Evolutionary conservation across 2,329 filamentous ascomycete genomes (phyloP).

Genomic region (Trichophyton equinum): DNA sequence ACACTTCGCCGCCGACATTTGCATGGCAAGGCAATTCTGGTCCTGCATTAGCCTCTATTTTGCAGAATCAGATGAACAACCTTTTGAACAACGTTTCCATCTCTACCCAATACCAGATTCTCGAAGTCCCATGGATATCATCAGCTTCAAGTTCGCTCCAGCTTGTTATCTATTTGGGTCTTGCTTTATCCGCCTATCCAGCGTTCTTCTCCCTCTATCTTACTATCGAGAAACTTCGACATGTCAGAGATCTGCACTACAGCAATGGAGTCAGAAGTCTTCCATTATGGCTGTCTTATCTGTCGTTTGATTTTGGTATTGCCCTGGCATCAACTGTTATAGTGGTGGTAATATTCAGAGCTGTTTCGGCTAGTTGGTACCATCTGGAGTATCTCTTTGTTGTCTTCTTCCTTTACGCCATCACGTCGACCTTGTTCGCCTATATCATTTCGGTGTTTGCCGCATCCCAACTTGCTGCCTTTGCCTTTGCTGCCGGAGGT

Average conservation of each 20-base stretch:
- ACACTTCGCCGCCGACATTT: constrained; percentile 48
- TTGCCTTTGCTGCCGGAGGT: constrained; percentile 66
- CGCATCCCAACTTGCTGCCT: constrained; percentile 67
- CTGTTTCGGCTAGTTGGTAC: constrained; percentile 55
- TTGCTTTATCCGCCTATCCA: constrained; percentile 66
- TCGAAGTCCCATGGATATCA: constrained; percentile 61
- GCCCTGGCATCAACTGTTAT: constrained; percentile 55
- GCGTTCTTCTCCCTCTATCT: constrained; percentile 83
- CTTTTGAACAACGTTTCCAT: constrained; percentile 57
- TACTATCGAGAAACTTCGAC: constrained; percentile 65
- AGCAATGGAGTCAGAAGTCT: constrained; percentile 76
- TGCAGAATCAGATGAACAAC: constrained; percentile 55
- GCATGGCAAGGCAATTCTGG: constrained; percentile 53
- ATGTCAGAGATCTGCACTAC: constrained; percentile 76
- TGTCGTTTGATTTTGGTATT: constrained; percentile 65
- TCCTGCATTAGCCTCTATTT: constrained; percentile 40
- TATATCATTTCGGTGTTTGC: constrained; percentile 75
- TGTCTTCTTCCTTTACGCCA: constrained; percentile 66
- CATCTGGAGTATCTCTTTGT: constrained; percentile 69
- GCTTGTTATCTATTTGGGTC: constrained; percentile 66
- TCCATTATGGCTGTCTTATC: constrained; percentile 75
- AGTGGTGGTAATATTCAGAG: constrained; percentile 56
- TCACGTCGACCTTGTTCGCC: constrained; percentile 61
- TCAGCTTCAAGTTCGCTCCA: constrained; percentile 61
- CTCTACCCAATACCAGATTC: constrained; percentile 57